Percentiles rank a stretch among this genome's conserved stretches.
Evolutionary conservation across 768 basidiomycete genomes (phyloP).

Genomic region (Ramaria sp.): DNA sequence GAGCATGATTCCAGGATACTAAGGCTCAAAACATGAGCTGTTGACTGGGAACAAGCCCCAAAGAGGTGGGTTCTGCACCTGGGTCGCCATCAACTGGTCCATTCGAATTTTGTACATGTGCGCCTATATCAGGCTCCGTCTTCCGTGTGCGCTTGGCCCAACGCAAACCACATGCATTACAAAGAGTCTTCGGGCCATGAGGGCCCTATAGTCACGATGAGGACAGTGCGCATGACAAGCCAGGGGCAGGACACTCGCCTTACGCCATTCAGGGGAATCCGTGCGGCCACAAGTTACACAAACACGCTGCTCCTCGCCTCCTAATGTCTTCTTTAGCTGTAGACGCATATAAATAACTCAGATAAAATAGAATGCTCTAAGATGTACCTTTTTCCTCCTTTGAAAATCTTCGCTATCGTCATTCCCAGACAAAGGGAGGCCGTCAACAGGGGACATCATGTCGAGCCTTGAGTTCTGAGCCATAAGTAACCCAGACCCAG

Average conservation of each 20-base stretch:
- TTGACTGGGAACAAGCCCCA: background rate
- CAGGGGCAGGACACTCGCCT: slow-evolving; percentile 32
- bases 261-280: slow-evolving; percentile 96
- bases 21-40: background rate
- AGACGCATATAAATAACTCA: background rate
- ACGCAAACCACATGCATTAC: slow-evolving; percentile 90
- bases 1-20: no score
- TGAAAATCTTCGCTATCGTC: slow-evolving; percentile 34
- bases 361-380: background rate
- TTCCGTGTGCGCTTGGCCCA: slow-evolving; percentile 74
- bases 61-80: no score
- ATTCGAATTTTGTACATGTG: background rate
- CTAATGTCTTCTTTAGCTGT: slow-evolving; percentile 37
- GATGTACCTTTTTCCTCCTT: slow-evolving; percentile 53
- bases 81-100: background rate
- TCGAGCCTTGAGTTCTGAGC: slow-evolving; percentile 18
- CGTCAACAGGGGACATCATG: slow-evolving; percentile 19
- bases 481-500: slow-evolving; percentile 7
- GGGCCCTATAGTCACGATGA: slow-evolving; percentile 47
- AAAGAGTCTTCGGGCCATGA: slow-evolving; percentile 90
- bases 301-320: slow-evolving; percentile 57
- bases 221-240: background rate
- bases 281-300: slow-evolving; percentile 91
- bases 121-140: slow-evolving; percentile 15
- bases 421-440: slow-evolving; percentile 19